Base-by-base conservation (phyloP, 1,284 basidiomycete genomes). In the Chalciporus piperatoides region DNA sequence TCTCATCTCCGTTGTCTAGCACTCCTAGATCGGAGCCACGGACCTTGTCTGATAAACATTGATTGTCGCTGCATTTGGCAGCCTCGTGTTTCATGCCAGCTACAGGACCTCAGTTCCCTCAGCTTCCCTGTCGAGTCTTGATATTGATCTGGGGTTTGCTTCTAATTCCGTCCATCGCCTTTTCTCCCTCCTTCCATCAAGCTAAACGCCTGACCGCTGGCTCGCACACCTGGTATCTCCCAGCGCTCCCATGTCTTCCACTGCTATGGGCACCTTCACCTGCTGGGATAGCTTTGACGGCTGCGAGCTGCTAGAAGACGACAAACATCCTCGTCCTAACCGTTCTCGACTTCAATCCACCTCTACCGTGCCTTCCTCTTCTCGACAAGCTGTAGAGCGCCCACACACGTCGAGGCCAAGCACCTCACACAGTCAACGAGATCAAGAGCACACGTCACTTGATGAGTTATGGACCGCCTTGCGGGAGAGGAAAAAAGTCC, bases 401-500 rank as follows among this genome's bases (percentile, higher is more conserved):
- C 49, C 64, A 65, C 54, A 68, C 63, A 43, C 56, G 61, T 54
- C 72, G 59, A 51, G 68, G 63, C 21, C 66, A 30, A 61, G 68
- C 14, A 65, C 74, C 49, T 70, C 70, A 49, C 71, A 72, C 36
- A 70, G 66, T 33, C 71, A 71, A 11, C 71, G 49, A 30, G 60
- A 74, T 41, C 67, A 68, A 10, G 75, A 78, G 41, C 62, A 64
- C 41, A 63, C 71, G 23, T 75, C 78, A 9, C 65, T 85, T 49
- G 76, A 84, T 56, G 68, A 77, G 30, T 63, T 86, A n/a, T 86
- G 83, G 83, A 76, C 71, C 51, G 72, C 75, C 46, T 74, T 86
- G 48, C 75, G 81, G 40, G 74, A 77, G 63, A 71, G 76, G 64
- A 86, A 86, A 65, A 78, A 78, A 50, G 74, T 71, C 53, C 75